Evolutionary conservation across 768 basidiomycete genomes (phyloP).

Genomic region (Pisolithus tinctorius): DNA sequence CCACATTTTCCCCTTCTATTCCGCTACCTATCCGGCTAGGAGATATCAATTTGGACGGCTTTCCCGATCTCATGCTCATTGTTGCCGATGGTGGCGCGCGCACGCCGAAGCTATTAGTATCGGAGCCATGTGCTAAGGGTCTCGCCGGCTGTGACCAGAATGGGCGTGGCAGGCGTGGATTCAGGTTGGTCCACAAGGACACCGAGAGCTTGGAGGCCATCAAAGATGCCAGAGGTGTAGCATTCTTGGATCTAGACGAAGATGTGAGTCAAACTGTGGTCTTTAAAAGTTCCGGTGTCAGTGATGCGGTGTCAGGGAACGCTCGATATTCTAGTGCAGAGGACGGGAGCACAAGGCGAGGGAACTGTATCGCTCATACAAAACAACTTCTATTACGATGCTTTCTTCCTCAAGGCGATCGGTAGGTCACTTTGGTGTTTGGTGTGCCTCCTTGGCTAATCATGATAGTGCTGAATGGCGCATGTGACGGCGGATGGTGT

Average conservation of each 20-base stretch:
- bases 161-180: constrained; percentile 57
- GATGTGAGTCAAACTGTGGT: constrained; percentile 54
- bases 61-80: constrained; percentile 76
- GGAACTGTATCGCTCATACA: constrained; percentile 77
- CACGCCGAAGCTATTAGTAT: constrained; percentile 57
- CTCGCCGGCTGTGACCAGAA: constrained; percentile 50
- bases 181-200: constrained; percentile 48
- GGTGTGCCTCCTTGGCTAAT: constrained; percentile 1
- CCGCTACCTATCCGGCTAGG: constrained; percentile 79
- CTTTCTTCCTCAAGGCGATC: constrained; percentile 96
- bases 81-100: constrained; percentile 37
- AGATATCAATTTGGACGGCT: constrained; percentile 91
- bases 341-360: constrained; percentile 59
- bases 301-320: constrained; percentile 87
- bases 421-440: constrained; percentile 40
- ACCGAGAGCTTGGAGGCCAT: constrained; percentile 56
- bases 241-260: constrained; percentile 91
- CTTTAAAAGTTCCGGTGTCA: neutral
- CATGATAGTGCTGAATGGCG: constrained; percentile 78
- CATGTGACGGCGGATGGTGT: constrained; percentile 81
- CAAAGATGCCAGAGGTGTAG: constrained; percentile 70
- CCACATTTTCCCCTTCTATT: constrained; percentile 54
- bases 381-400: constrained; percentile 98
- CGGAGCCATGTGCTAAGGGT: constrained; percentile 51
- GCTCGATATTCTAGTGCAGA: constrained; percentile 87